A percentile compares a stretch with the other conserved stretches of the same genome.
These are phyloP conservation scores for Globisporangium ultimum DNA, from an alignment of 352 stramenopile species.

Conservation along the genomic window DNA sequence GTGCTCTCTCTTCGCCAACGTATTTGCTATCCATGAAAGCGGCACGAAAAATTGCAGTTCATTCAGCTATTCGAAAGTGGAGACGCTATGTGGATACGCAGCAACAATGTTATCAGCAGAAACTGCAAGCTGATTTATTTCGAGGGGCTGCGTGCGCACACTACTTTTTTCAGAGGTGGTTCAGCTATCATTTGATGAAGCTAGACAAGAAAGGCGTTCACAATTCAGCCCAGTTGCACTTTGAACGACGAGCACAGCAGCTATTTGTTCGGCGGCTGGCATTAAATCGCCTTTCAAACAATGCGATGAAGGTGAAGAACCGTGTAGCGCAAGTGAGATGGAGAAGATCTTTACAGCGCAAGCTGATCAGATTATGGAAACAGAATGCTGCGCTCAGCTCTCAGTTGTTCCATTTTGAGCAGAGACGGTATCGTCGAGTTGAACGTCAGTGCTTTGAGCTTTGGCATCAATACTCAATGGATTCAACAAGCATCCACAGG, in stretches of 20 bases:
- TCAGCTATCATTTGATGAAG: slow-evolving; percentile 1
- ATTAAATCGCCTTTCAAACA: not conserved
- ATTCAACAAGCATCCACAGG: not conserved
- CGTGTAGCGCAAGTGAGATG: too few species aligned
- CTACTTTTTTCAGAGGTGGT: slow-evolving; percentile 4
- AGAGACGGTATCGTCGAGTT: not conserved
- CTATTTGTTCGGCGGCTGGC: slow-evolving; percentile 1
- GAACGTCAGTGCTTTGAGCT: not conserved
- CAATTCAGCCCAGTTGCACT: not conserved
- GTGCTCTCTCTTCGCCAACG: not conserved
- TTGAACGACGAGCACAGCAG: not conserved
- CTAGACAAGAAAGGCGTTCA: not conserved
- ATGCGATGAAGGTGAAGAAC: too few species aligned
- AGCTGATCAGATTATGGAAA: not conserved
- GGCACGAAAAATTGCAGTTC: slow-evolving; percentile 3
- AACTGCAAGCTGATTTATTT: slow-evolving; percentile 30
- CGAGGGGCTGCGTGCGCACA: slow-evolving; percentile 13
- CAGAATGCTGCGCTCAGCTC: not conserved
- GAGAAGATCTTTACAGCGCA: not conserved
- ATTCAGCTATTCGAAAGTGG: slow-evolving; percentile 11
- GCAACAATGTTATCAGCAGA: slow-evolving; percentile 6
- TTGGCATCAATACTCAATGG: not conserved
- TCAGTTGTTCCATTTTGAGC: not conserved
- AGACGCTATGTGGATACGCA: slow-evolving; percentile 4
- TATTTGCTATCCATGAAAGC: slow-evolving; percentile 3